These are phyloP conservation scores for Dioscorea alata DNA, from an alignment of 106 monocot species.

Conservation along the genomic window DNA sequence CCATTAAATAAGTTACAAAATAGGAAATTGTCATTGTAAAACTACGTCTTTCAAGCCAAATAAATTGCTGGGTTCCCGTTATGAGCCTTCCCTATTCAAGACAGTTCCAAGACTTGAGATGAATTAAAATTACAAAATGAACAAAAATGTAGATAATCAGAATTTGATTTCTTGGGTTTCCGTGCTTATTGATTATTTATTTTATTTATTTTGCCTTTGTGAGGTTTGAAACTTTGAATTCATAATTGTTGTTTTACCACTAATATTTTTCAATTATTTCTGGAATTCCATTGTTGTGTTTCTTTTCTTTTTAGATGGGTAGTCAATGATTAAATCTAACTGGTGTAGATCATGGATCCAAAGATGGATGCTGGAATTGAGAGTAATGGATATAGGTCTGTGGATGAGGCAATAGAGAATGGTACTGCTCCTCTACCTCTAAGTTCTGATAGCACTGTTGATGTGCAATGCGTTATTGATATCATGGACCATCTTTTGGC, in stretches of 20 bases:
- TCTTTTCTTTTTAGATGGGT: neutral
- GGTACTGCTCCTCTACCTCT: constrained; percentile 90
- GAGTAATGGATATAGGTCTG: constrained; percentile 54
- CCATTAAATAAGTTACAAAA: too few relatives aligned
- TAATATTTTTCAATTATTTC: neutral
- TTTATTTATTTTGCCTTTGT: neutral
- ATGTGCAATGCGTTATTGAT: constrained; percentile 79
- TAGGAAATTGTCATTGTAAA: too few relatives aligned
- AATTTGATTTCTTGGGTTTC: too few relatives aligned
- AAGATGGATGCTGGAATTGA: constrained; percentile 98
- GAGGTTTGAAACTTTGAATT: neutral
- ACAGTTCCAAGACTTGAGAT: too few relatives aligned
- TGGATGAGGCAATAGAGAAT: constrained; percentile 94
- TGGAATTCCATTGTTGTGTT: neutral
- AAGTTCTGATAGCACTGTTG: constrained; percentile 67
- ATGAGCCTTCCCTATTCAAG: too few relatives aligned
- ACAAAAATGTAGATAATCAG: too few relatives aligned
- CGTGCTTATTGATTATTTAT: neutral
- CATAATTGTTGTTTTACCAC: too few relatives aligned
- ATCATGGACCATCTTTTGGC: constrained; percentile 95
- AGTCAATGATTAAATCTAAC: neutral
- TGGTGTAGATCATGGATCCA: constrained; percentile 94
- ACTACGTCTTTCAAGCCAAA: too few relatives aligned
- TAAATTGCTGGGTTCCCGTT: too few relatives aligned
- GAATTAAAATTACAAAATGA: too few relatives aligned